Evolutionary conservation across 768 basidiomycete species (phyloP).

Genomic region (Lactifluus echinatus): DNA sequence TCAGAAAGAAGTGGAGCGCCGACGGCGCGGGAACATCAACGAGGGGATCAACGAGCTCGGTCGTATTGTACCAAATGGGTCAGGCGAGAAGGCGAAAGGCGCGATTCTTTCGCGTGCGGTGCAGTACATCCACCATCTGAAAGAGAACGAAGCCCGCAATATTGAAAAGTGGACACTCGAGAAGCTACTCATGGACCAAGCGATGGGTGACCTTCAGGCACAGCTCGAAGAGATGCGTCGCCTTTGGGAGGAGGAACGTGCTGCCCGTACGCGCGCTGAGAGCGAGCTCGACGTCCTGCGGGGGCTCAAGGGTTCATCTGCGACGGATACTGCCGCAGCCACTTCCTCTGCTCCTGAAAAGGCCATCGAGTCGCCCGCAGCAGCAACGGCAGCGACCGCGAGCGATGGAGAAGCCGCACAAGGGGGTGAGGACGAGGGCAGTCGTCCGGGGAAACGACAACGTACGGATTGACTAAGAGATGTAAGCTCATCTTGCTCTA

Average conservation of each 20-base stretch:
- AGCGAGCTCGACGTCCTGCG: constrained; percentile 53
- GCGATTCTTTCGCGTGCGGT: constrained; percentile 83
- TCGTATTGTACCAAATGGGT: constrained; percentile 78
- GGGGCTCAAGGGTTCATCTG: constrained; percentile 22
- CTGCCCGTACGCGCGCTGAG: constrained; percentile 49
- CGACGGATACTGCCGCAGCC: constrained; percentile 5
- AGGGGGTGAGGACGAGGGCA: constrained; percentile 20
- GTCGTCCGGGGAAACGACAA: constrained; percentile 21
- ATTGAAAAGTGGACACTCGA: constrained; percentile 93
- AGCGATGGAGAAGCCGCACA: constrained; percentile 16
- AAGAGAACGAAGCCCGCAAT: constrained; percentile 83
- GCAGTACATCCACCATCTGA: constrained; percentile 85
- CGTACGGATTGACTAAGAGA: constrained; percentile 21
- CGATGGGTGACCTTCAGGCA: constrained; percentile 78
- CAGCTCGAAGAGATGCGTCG: constrained; percentile 76
- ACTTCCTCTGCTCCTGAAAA: constrained; percentile 14
- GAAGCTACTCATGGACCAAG: constrained; percentile 87
- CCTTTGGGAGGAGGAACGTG: constrained; percentile 74
- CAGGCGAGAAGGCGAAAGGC: constrained; percentile 84
- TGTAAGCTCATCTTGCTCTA: background rate
- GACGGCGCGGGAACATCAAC: constrained; percentile 91
- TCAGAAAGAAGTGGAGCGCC: constrained; percentile 97
- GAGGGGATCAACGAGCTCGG: constrained; percentile 92
- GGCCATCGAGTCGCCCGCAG: background rate
- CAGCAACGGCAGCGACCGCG: background rate